These are phyloP conservation scores for Colletotrichum spinosum DNA, from an alignment of 2,329 filamentous ascomycete species.

Conservation along the genomic window DNA sequence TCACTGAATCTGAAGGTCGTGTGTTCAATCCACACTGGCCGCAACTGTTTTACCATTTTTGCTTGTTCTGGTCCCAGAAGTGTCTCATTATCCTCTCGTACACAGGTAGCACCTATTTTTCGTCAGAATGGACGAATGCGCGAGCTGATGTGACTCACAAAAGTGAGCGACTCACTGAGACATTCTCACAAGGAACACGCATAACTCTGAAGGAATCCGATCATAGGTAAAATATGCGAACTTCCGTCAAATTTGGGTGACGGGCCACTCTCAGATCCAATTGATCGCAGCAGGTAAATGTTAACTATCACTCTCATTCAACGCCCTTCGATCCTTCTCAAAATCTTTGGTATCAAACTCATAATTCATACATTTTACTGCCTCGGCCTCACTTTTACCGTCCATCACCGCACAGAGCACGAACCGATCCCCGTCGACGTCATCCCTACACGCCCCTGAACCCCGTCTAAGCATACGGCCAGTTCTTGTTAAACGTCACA, in stretches of 20 bases:
- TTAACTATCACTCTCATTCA: no score
- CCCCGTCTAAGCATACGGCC: constrained; percentile 45
- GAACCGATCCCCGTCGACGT: neutral
- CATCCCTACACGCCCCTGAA: neutral
- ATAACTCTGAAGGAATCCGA: no score
- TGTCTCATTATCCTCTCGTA: no score
- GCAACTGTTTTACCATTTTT: constrained; percentile 14
- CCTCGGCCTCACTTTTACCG: no score
- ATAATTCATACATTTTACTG: neutral
- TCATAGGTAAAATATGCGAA: no score
- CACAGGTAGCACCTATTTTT: neutral
- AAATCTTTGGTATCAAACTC: constrained; percentile 13
- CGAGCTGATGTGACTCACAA: neutral
- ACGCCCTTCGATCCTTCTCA: no score
- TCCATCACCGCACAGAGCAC: no score
- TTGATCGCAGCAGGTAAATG: no score
- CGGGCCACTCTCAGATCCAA: no score
- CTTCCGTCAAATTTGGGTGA: no score
- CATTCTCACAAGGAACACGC: no score
- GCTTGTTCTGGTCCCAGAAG: neutral
- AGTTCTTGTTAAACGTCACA: constrained; percentile 50
- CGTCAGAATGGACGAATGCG: neutral
- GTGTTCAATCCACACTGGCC: constrained; percentile 35
- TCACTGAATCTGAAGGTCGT: constrained; percentile 35
- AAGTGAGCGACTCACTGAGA: no score